Percentiles rank a stretch among this genome's conserved stretches.
phyloP scores from a whole-genome alignment of 148 eudicot species.

The Oxyria digyna region DNA sequence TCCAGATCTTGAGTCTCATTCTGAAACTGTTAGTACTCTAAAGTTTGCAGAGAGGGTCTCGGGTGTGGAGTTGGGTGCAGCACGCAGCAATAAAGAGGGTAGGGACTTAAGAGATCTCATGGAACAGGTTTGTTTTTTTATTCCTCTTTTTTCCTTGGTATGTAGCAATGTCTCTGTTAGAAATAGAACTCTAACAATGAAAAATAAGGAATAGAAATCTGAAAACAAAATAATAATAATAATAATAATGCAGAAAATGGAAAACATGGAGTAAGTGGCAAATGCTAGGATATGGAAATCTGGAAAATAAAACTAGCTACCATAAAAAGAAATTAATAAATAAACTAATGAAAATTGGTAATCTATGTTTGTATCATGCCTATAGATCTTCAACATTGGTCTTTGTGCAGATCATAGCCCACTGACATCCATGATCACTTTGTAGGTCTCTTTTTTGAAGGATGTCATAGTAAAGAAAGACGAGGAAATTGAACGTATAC shows the following conservation, averaged over 20 bases:
- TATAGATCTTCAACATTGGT: neutral
- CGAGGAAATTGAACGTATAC: conserved; percentile 62
- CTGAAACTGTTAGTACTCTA: conserved; percentile 84
- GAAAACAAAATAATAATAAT: neutral
- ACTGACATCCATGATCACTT: conserved; percentile 4
- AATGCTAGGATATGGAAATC: too few species aligned
- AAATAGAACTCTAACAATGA: neutral
- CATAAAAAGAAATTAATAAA: too few species aligned
- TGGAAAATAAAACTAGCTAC: too few species aligned
- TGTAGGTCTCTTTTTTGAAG: conserved; percentile 60
- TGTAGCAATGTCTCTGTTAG: neutral
- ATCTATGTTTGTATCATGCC: neutral
- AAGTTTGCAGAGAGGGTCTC: conserved; percentile 99
- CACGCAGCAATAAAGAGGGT: conserved; percentile 83
- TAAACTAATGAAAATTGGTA: too few species aligned
- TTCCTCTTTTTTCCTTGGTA: neutral
- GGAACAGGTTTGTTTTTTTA: conserved; percentile 58
- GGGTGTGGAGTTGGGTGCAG: conserved; percentile 98
- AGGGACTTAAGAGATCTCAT: conserved; percentile 80
- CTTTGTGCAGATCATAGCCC: neutral
- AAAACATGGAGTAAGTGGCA: too few species aligned
- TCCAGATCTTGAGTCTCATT: conserved; percentile 84
- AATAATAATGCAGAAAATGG: too few species aligned
- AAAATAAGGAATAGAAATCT: too few species aligned
- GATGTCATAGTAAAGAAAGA: conserved; percentile 65